These are phyloP conservation scores for Sporothrix phasma DNA, from an alignment of 2,329 filamentous ascomycete genomes.

Conservation along the genomic window DNA sequence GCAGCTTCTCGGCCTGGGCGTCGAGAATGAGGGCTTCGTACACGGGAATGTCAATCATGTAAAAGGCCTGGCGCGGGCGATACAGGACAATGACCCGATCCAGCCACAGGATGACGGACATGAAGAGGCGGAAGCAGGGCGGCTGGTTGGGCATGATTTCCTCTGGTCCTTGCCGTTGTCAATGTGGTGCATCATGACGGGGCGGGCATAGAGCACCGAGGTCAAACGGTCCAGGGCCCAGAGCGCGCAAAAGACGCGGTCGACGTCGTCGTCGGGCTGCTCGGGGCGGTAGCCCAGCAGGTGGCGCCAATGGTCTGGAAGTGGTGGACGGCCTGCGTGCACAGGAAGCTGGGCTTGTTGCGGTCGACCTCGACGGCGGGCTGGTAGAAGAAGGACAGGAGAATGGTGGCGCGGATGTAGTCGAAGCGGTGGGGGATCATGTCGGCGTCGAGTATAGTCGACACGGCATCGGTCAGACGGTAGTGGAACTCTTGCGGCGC, in stretches of 20 bases:
- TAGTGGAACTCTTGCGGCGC: constrained; percentile 39
- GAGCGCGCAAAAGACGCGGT: constrained; percentile 46
- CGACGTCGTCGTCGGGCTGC: constrained; percentile 33
- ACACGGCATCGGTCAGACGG: constrained; percentile 37
- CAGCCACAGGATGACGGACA: constrained; percentile 44
- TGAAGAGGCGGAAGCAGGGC: constrained; percentile 46
- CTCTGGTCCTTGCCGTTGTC: constrained; percentile 47
- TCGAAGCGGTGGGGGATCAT: constrained; percentile 45
- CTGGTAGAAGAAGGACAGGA: constrained; percentile 51
- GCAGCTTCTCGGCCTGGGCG: constrained; percentile 39
- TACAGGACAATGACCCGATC: constrained; percentile 53
- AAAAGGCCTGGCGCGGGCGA: constrained; percentile 41
- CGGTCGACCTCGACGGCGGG: constrained; percentile 43
- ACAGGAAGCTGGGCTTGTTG: constrained; percentile 44
- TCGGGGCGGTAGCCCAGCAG: constrained; percentile 29
- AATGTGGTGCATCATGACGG: constrained; percentile 49
- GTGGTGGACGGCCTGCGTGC: constrained; percentile 45
- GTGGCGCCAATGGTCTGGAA: constrained; percentile 48
- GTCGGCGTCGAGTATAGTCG: constrained; percentile 42
- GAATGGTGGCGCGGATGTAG: constrained; percentile 42
- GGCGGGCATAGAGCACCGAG: constrained; percentile 49
- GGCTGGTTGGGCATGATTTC: constrained; percentile 40
- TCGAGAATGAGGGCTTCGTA: constrained; percentile 49
- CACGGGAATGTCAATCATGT: constrained; percentile 44
- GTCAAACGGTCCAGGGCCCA: constrained; percentile 54